Evolutionary conservation across 2,329 filamentous ascomycete genomes (phyloP).

Genomic region (Pestalotiopsis sp.): DNA sequence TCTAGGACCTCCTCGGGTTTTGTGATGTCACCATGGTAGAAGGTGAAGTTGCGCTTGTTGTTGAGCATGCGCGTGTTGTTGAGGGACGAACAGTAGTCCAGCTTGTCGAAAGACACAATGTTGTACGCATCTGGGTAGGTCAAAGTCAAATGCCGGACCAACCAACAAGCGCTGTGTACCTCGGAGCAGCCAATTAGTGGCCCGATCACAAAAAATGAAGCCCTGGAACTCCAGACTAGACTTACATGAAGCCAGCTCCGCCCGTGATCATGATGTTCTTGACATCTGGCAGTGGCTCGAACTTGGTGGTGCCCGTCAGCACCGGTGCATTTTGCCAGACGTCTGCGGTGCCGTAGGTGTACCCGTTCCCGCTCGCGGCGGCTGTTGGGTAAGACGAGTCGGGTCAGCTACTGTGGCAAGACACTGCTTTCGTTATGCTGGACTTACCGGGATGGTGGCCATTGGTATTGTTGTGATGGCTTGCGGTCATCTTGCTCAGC

Average conservation of each 20-base stretch:
- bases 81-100: conserved; percentile 80
- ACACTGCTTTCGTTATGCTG: not conserved
- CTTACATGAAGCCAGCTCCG: conserved; percentile 84
- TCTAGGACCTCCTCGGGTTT: conserved; percentile 70
- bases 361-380: conserved; percentile 16
- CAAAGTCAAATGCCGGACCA: conserved; percentile 75
- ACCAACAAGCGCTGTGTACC: conserved; percentile 71
- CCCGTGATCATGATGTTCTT: conserved; percentile 85
- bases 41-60: conserved; percentile 72
- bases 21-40: conserved; percentile 80
- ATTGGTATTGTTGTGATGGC: not conserved
- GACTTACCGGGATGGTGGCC: conserved; percentile 9
- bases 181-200: not conserved
- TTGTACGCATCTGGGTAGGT: conserved; percentile 77
- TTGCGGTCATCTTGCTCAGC: conserved; percentile 7
- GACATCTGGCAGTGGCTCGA: conserved; percentile 68
- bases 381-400: conserved; percentile 16
- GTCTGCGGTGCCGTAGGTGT: conserved; percentile 42
- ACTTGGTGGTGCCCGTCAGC: conserved; percentile 70
- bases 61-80: conserved; percentile 77
- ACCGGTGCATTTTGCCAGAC: conserved; percentile 75
- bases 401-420: conserved; percentile 1
- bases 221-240: not conserved
- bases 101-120: conserved; percentile 81
- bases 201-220: not conserved